Evolutionary conservation across 345 rosid species (phyloP), one percentile per base, ranked within the genome.

Genomic region (Moricandia moricandioides): DNA sequence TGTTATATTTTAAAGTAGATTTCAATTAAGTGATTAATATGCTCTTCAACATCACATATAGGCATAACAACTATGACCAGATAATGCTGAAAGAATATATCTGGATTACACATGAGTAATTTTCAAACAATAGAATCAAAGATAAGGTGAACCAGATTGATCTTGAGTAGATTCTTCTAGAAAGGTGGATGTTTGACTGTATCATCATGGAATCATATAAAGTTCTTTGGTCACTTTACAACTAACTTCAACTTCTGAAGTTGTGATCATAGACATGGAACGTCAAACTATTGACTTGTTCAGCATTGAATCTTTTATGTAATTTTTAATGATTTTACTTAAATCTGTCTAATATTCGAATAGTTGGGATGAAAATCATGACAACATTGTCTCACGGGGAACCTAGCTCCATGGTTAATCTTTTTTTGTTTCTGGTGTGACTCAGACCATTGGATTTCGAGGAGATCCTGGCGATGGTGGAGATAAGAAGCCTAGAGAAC

Each of bases 391-490:
- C 8, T 35, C 40, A 35, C 8, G 40, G 40, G 40, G 40, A 35
- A 35, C 40, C n/a, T n/a, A n/a, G n/a, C 40, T 35, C 40, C 11
- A 35, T 8, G 11, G 37, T 90, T 56, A 87, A 56, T 80, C 61
- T 82, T 21, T 90, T 80, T 4, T 82, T 21, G 91, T 80, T 4
- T 65, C 88, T 0, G 85, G 83, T 2, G 83, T 90, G 63, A 77
- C 92, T 10, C 82, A 72, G 26, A 74, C 70, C 70, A 21, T 76
- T 64, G 75, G 75, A 11, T 18, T 75, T 62, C 74, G 74, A 67
- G 67, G 55, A 21, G 24, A 21, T 0, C 24, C 24, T 21, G 24
- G 24, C 2, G 24, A 21, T 21, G 24, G 2, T 21, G 24, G 24
- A 21, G 24, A 21, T 21, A 21, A 59, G 40, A 78, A 78, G 18